Evolutionary conservation across 1,284 basidiomycete species (phyloP), one percentile per base, ranked within the genome.

Genomic region (Phlebopus sp.): DNA sequence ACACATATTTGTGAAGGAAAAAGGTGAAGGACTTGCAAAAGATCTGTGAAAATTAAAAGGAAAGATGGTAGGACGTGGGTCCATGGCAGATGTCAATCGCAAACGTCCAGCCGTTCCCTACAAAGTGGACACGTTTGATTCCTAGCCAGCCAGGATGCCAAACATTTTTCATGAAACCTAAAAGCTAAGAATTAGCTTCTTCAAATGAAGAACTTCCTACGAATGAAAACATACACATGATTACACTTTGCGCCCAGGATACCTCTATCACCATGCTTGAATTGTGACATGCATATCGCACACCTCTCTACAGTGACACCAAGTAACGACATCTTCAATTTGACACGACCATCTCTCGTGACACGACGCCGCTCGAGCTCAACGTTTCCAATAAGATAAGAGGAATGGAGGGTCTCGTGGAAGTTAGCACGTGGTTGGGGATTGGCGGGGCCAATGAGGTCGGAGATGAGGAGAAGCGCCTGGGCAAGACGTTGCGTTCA

Each of bases 281-380:
- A 94, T 69, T 90, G 87, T 42, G 74, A 75, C 56, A 90, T 68
- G 64, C 92, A 94, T 41, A 92, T 85, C 21, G 82, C 79, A 60
- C 92, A 95, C 57, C 82, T 83, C 54, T 89, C 82, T 23, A 94
- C 89, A 2, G 77, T 63, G 9, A 81, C 74, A 19, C 86, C 90
- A n/a, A 88, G 69, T 25, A 92, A 69, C 17, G 75, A 74, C 41
- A 92, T 67, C 68, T 92, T 93, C 49, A 90, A 67, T 69, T 90
- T 92, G 47, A 85, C 75, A 44, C 85, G 82, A 9, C 90, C 90
- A 54, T 86, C 79, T 53, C 75, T 74, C 41, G 80, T 83, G 19
- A 79, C 75, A 14, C 91, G 78, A 35, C 82, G 75, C 10, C 84
- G 78, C 56, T 82, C 73, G 23, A 90, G 70, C 55, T 83, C 79